Evolutionary conservation across 257 asterid genomes (phyloP), one percentile per base, ranked within the genome.

Genomic region (Scutellaria baicalensis): DNA sequence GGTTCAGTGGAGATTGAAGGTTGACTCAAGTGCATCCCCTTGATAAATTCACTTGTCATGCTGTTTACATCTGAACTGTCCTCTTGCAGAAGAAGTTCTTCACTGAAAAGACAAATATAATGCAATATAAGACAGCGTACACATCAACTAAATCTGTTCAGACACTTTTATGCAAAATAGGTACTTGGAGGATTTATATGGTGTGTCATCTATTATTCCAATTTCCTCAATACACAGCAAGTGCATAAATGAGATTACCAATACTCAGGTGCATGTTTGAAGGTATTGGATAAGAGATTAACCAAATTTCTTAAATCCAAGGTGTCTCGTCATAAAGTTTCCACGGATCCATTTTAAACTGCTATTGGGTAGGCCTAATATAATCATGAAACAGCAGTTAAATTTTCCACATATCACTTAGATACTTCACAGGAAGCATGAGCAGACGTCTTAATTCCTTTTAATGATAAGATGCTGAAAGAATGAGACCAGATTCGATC

Each of bases 71-170:
- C 98, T 43, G 90, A 81, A 81, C 69, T 79, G 71, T 94, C 96
- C 83, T 91, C 98, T 94, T 94, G 95, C 83, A 94, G 64, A 77
- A 94, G 86, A 74, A 81, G 84, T 81, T 94, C 99, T 76, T 91
- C 99, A 74, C 99, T 94, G 91, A 65, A 82, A 66, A 42, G 51
- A 55, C 61, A 70, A 66, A 73, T 48, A 51, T 0, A 51, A 55
- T 17, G 38, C 38, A 27, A 71, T 52, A 23, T 57, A 20, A 69
- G 64, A 61, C 18, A 39, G 70, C 45, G 43, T 7, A 38, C 47
- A 50, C 16, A 63, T 77, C 50, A 71, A 71, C 74, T 21, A 39
- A 44, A 43, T 52, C 42, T 27, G 9, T 60, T 36, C 38, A 59
- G 58, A 72, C 59, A 63, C 70, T 18, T 51, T 12, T 55, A 59